A percentile compares a stretch with the other conserved stretches of the same genome.
Evolutionary conservation across 192 early-diverging fungal species (phyloP).

Genomic region (Mortierella alpina): DNA sequence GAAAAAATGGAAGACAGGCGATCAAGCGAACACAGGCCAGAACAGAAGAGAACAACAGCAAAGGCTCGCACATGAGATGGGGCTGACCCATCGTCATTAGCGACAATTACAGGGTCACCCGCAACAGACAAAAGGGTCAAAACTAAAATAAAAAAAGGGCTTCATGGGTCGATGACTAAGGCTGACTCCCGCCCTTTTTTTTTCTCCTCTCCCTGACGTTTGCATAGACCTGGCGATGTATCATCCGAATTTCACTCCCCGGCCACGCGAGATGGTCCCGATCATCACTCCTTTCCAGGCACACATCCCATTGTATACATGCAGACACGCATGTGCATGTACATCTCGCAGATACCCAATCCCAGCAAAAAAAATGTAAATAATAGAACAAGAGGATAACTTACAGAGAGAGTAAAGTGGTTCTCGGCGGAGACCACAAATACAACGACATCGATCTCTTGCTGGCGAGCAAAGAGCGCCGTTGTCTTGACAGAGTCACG

Average conservation of each 20-base stretch:
- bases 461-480: constrained; percentile 95
- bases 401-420: constrained; percentile 96
- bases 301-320: neutral
- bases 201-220: constrained; percentile 8
- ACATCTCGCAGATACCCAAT: too few relatives aligned
- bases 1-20: too few relatives aligned
- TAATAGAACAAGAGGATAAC: constrained; percentile 27
- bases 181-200: neutral
- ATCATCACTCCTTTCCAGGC: constrained; percentile 1
- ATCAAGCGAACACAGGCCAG: too few relatives aligned
- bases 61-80: too few relatives aligned
- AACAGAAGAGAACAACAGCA: too few relatives aligned
- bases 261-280: constrained; percentile 19
- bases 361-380: neutral
- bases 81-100: too few relatives aligned
- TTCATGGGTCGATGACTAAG: constrained; percentile 12
- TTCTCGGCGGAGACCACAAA: constrained; percentile 99
- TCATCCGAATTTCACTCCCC: neutral
- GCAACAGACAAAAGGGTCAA: too few relatives aligned
- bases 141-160: constrained; percentile 5
- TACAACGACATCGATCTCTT: constrained; percentile 98
- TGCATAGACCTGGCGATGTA: neutral
- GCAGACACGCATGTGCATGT: too few relatives aligned
- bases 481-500: constrained; percentile 98
- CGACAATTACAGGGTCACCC: too few relatives aligned